Base-by-base conservation (phyloP, 2,329 filamentous ascomycete species). In the Alternaria tenuissima region DNA sequence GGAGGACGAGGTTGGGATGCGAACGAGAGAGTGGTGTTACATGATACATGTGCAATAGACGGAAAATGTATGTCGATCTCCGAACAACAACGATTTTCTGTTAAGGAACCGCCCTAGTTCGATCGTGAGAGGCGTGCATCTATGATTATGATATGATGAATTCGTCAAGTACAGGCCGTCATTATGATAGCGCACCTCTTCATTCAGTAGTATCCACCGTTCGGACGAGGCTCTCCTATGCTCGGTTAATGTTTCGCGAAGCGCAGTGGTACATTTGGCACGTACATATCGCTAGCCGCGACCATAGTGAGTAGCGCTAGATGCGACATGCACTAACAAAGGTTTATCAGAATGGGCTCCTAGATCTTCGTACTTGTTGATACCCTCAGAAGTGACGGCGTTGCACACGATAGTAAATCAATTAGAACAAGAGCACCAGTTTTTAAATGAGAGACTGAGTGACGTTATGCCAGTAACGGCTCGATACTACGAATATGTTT, bases 401-500 rank as follows among this genome's bases (percentile, higher is more conserved):
- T 41, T 5, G 9, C 18, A 4, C 9, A 22, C 14, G 18, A 20
- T 7, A 18, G 9, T 12, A 22, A 22, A 20, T 6, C 39, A 12
- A 3, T 11, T 41, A 12, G 5, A 5, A 42, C 11, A 24, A 36
- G 12, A n/a, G 30, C 30, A 34, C 18, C 12, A 32, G 46, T 36
- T 32, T 14, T 11, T 36, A 12, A 36, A 24, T 24, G 14, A 36
- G 20, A 36, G 30, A 4, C 32, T 49, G 20, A 26, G 32, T 38
- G 20, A 49, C 32, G 46, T 49, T 34, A 36, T 22, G 12, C 46
- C 18, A 36, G 32, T 48, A 48, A 49, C 20, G 30, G 30, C 46
- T 36, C 46, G 26, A 49, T 49, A 38, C 46, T 43, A 43, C 38
- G 38, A 38, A 55, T 26, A 49, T 49, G 20, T 16, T 62, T 59